phyloP scores from a whole-genome alignment of 2,329 filamentous ascomycete genomes.

The Colletotrichum sp. region DNA sequence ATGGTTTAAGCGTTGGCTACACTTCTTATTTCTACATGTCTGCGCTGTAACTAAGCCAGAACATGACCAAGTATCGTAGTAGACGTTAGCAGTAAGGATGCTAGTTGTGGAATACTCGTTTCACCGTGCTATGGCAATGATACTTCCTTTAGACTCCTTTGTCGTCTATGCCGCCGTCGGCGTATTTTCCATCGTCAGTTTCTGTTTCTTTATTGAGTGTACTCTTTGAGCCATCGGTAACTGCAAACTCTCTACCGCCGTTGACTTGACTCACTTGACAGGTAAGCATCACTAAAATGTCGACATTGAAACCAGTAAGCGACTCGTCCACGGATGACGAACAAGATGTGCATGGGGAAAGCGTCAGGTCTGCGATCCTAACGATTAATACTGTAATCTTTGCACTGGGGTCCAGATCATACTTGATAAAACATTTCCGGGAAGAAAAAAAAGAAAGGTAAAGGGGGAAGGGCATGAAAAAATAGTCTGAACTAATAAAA shows the following conservation, averaged over 20 bases:
- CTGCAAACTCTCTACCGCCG: no score
- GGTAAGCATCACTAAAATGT: background rate
- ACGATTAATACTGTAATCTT: background rate
- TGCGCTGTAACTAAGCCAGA: background rate
- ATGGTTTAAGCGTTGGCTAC: no score
- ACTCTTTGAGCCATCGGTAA: no score
- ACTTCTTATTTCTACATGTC: background rate
- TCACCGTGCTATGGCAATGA: fast-evolving
- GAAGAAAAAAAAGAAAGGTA: background rate
- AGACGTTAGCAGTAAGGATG: background rate
- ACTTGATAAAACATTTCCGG: background rate
- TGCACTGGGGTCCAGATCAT: background rate
- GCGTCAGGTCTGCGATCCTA: background rate
- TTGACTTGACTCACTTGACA: background rate
- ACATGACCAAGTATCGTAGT: background rate
- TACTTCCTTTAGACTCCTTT: background rate
- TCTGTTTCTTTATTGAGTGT: no score
- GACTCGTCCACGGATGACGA: background rate
- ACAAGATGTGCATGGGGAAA: background rate
- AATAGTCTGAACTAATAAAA: background rate
- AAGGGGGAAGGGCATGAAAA: background rate
- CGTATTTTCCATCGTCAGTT: no score
- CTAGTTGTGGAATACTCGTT: no score
- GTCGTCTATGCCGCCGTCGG: no score
- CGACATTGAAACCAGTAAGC: background rate